A percentile compares a stretch with the other conserved stretches of the same genome.
phyloP scores from a whole-genome alignment of 768 basidiomycete species.

The Baorangia bicolor region DNA sequence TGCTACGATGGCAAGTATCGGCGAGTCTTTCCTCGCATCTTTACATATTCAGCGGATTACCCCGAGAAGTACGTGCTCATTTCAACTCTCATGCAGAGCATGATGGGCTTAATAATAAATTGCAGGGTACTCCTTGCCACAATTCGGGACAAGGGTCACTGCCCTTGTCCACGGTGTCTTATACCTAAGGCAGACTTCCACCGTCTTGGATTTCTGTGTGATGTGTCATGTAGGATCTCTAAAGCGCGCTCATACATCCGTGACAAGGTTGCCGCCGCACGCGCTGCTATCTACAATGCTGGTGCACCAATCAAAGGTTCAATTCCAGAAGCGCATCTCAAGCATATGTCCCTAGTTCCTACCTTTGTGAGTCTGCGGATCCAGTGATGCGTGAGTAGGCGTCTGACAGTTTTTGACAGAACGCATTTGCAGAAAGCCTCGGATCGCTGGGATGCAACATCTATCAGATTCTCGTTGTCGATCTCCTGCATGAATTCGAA shows the following conservation, averaged over 20 bases:
- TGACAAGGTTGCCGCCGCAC: background rate
- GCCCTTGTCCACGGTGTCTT: conserved; percentile 33
- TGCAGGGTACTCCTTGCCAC: conserved; percentile 29
- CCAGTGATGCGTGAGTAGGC: background rate
- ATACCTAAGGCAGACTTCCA: conserved; percentile 15
- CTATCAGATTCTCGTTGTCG: conserved; percentile 29
- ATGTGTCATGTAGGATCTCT: conserved; percentile 1
- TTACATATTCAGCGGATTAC: conserved; percentile 38
- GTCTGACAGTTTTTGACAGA: conserved; percentile 23
- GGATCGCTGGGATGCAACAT: conserved; percentile 21
- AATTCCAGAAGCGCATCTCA: conserved; percentile 7
- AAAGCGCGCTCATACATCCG: background rate
- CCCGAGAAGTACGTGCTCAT: conserved; percentile 37
- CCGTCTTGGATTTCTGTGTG: conserved; percentile 8
- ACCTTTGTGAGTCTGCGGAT: conserved; percentile 9
- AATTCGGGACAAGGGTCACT: conserved; percentile 27
- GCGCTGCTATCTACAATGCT: conserved; percentile 7
- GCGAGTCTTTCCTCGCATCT: conserved; percentile 27
- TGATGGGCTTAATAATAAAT: too few relatives aligned
- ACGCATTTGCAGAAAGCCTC: conserved; percentile 31
- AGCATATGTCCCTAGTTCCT: conserved; percentile 8
- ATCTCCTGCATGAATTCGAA: too few relatives aligned
- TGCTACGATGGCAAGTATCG: conserved; percentile 23
- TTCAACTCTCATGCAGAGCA: too few relatives aligned
- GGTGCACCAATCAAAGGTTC: conserved; percentile 13